Base-by-base conservation (phyloP, 2,329 filamentous ascomycete genomes). In the Verticillium klebahnii region DNA sequence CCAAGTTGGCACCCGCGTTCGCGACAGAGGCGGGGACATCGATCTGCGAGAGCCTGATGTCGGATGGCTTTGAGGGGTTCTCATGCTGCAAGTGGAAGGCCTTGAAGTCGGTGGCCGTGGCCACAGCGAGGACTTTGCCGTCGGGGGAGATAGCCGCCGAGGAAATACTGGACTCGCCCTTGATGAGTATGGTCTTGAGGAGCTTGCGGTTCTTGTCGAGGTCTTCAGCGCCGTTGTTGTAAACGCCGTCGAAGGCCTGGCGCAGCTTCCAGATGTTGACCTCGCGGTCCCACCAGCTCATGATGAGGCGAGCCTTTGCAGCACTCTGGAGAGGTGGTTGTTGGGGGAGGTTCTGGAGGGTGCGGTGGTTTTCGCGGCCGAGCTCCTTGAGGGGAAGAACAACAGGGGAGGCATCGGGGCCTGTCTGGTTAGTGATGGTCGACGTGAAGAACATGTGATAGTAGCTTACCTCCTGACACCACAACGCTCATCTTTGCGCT, bases 261-360 rank as follows among this genome's bases (percentile, higher is more conserved):
- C 72, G 77, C 17, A 87, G 70, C 45, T 80, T 85, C 93, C 93
- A 99, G 64, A 99, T 85, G 67, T 90, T 88, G 57, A 98, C 82
- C 72, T 96, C 91, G 61, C 90, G 85, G 66, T 94, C 91, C 92
- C 93, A 98, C 91, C 93, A 98, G 73, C 91, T 92, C 70, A 95
- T 85, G 31, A 99, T 78, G 25, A 97, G 79, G 57, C 95, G 86
- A 54, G 88, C 88, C 52, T 84, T 84, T 1, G 88, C 80, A 3
- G 93, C 90, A 67, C 91, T 93, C 39, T 85, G 80, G 8, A 97
- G 74, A 2, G 90, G 88, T 1, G 91, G 84, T 58, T 85, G 81
- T 71, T 97, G 93, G 2, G 95, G 94, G 15, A 99, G 82, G 70
- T 88, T 88, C n/a, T 93, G 87, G 60, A 99, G 83, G 19, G 87